Base-by-base conservation (phyloP, 768 basidiomycete genomes). In the Amanita pseudoporphyria region DNA sequence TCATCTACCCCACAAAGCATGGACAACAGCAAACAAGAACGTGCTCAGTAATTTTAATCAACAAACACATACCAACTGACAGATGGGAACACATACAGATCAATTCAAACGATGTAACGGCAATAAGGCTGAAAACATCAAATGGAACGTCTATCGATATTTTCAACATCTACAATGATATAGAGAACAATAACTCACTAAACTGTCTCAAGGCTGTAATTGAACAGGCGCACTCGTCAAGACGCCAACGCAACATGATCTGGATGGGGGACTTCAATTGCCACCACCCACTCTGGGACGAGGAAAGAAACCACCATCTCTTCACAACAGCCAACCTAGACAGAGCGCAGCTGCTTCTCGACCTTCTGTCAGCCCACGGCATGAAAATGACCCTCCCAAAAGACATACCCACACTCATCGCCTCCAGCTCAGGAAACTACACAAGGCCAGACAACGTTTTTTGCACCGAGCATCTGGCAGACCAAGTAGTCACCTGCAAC, bases 231-330 rank as follows among this genome's bases (percentile, higher is more conserved):
- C 26, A 1, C 1, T 3, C 9, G n/a, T n/a, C 6, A 31, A 24
- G 14, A n/a, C 1, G 9, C 4, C 12, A 41, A 52, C 16, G n/a
- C n/a, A n/a, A n/a, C n/a, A n/a, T n/a, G n/a, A n/a, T n/a, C n/a
- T n/a, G n/a, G n/a, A n/a, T n/a, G n/a, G n/a, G n/a, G n/a, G n/a
- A n/a, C n/a, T n/a, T n/a, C n/a, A n/a, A n/a, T n/a, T n/a, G n/a
- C n/a, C n/a, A 73, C 43, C 67, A 70, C 54, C 64, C 66, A 0
- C 9, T 63, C 2, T 72, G 71, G 71, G 69, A 72, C 19, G 35
- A 55, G 24, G 44, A 54, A 1, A 40, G 48, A 9, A 52, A 57
- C 31, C 1, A 0, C 1, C 60, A 63, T 3, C 57, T 68, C 0
- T 62, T 65, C 13, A 59, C 55, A 4, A 2, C 12, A 10, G 7